Evolutionary conservation across 2,329 filamentous ascomycete species (phyloP), one percentile per base, ranked within the genome.

Genomic region (Cladophialophora yegresii): DNA sequence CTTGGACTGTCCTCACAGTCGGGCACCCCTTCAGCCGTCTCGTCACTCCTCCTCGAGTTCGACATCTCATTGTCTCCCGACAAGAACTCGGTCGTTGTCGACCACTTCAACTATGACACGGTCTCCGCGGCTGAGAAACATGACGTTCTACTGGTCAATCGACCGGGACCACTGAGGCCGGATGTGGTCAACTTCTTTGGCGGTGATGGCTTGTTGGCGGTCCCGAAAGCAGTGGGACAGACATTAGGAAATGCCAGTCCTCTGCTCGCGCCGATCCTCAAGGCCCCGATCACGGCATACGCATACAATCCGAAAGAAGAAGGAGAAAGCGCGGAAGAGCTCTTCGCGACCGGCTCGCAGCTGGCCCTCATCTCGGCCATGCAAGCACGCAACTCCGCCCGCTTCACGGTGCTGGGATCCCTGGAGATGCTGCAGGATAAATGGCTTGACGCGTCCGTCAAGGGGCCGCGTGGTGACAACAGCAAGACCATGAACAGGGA

Each of bases 251-350:
- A 89, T 70, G 85, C 80, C 16, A 88, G 89, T 72, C 85, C 90
- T 58, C 85, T 96, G 22, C 82, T 98, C 61, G 84, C 89, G 20
- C 92, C 95, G 16, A 85, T 99, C 70, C 80, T 99, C 64, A 88
- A 89, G 72, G 93, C 92, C 53, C 89, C 92, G 22, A 81, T 83
- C 70, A 96, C 92, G 9, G 90, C 93, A 67, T 99, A 99, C 82
- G 91, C 87, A 77, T 96, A 96, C 84, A 93, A 95, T 79, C 89
- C 91, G 61, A 96, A 96, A 83, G 92, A 97, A 68, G 90, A 96
- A 73, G 77, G 81, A 47, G 69, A 68, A n/a, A 65, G 55, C 45
- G 82, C 92, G 2, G 92, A 96, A 70, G 93, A 97, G 67, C 84
- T 92, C 54, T 96, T 96, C 74, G 92, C 89, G 30, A 88, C 89